Percentiles rank a stretch among this genome's conserved stretches.
Evolutionary conservation across 2,329 filamentous ascomycete genomes (phyloP).

Genomic region (Monascus ruber): DNA sequence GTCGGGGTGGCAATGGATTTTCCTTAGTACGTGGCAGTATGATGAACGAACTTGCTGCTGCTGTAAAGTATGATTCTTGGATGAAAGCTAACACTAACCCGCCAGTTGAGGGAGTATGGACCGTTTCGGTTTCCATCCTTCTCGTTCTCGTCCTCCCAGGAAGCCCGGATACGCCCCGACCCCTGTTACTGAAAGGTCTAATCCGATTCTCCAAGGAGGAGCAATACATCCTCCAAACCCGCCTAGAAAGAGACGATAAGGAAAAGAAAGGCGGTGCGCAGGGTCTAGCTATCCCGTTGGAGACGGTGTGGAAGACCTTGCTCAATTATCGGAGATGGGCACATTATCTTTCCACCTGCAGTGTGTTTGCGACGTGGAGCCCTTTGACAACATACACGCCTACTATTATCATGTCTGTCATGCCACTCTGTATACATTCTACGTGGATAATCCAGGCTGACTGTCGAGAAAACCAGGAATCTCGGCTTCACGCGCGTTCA

Average conservation of each 20-base stretch:
- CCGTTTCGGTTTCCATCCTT: slow-evolving; percentile 28
- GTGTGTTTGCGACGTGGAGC: no score
- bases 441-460: neutral
- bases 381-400: no score
- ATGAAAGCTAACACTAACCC: no score
- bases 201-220: slow-evolving; percentile 26
- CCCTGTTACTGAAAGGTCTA: slow-evolving; percentile 29
- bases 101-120: no score
- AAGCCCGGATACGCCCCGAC: slow-evolving; percentile 31
- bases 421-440: no score
- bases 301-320: slow-evolving; percentile 35
- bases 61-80: no score
- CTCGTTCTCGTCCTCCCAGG: slow-evolving; percentile 35
- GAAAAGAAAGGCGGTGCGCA: slow-evolving; percentile 13
- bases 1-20: no score
- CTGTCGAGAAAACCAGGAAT: slow-evolving; percentile 16
- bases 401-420: no score
- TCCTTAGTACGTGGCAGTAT: no score
- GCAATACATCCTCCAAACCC: slow-evolving; percentile 20
- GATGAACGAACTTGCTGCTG: no score
- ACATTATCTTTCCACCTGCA: slow-evolving; percentile 39
- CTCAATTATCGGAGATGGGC: slow-evolving; percentile 38
- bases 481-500: slow-evolving; percentile 36
- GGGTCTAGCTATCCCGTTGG: slow-evolving; percentile 14
- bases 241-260: slow-evolving; percentile 24